A percentile compares a stretch with the other conserved stretches of the same genome.
These are phyloP conservation scores for Echria macrotheca DNA, from an alignment of 495 filamentous ascomycete genomes.

Conservation along the genomic window DNA sequence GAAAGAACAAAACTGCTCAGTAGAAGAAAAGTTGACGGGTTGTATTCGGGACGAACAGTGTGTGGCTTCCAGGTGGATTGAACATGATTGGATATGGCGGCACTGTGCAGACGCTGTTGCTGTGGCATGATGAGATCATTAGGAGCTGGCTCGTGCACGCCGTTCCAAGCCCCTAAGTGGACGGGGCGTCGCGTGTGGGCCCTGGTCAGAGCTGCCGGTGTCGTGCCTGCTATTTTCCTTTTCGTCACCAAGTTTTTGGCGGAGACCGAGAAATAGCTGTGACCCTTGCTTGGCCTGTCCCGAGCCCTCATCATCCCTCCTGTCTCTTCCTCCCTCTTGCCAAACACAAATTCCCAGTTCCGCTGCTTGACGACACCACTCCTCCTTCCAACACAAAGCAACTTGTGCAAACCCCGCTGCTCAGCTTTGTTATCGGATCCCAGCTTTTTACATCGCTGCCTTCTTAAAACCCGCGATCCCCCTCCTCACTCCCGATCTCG, in stretches of 20 bases:
- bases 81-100: neutral
- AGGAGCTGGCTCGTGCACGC: slow-evolving; percentile 14
- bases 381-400: slow-evolving; percentile 1
- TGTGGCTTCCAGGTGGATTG: neutral
- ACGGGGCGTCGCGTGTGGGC: neutral
- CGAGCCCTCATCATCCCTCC: slow-evolving; percentile 15
- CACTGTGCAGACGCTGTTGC: slow-evolving; percentile 6
- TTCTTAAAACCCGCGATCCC: neutral
- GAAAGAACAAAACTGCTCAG: too few species aligned
- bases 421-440: slow-evolving; percentile 10
- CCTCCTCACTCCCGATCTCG: slow-evolving; percentile 6
- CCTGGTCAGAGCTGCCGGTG: neutral
- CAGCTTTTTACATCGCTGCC: neutral
- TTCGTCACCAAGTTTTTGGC: slow-evolving; percentile 14
- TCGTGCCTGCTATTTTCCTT: slow-evolving; percentile 13
- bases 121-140: slow-evolving; percentile 35
- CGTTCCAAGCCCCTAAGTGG: slow-evolving; percentile 8
- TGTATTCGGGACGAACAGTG: too few species aligned
- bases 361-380: slow-evolving; percentile 1
- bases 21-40: too few species aligned
- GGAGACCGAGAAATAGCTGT: slow-evolving; percentile 6
- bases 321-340: slow-evolving; percentile 3
- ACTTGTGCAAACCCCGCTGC: neutral
- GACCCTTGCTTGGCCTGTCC: slow-evolving; percentile 11
- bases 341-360: neutral